These are phyloP conservation scores for Elsinoe perseae DNA, from an alignment of 2,329 filamentous ascomycete genomes.

Conservation along the genomic window DNA sequence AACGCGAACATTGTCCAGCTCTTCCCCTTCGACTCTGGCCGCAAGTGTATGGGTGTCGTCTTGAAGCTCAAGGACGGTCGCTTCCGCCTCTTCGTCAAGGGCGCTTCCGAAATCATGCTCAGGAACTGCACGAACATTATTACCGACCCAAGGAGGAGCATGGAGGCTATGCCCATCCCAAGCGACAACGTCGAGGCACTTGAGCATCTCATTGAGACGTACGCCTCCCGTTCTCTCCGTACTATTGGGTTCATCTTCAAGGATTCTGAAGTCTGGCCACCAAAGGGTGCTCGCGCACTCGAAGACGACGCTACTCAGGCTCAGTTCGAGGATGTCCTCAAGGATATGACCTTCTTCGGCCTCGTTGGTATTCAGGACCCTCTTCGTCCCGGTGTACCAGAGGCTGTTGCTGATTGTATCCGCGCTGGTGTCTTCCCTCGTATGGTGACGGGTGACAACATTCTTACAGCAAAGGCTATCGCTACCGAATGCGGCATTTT, in stretches of 20 bases:
- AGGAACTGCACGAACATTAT: conserved; percentile 46
- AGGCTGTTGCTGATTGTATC: conserved; percentile 60
- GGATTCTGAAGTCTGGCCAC: conserved; percentile 70
- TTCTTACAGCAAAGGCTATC: conserved; percentile 65
- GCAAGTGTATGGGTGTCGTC: conserved; percentile 64
- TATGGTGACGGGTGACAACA: conserved; percentile 68
- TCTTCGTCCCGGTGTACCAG: conserved; percentile 58
- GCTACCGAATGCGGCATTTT: conserved; percentile 64
- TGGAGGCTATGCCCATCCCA: conserved; percentile 46
- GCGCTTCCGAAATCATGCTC: conserved; percentile 45
- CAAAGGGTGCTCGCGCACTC: conserved; percentile 49
- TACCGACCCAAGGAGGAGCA: conserved; percentile 52
- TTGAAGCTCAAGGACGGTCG: conserved; percentile 48
- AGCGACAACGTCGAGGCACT: conserved; percentile 52
- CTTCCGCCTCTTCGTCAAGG: conserved; percentile 51
- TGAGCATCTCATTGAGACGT: conserved; percentile 62
- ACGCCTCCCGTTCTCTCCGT: conserved; percentile 70
- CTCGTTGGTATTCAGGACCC: conserved; percentile 70
- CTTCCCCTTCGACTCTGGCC: conserved; percentile 54
- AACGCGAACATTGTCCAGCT: conserved; percentile 53
- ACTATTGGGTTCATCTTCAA: conserved; percentile 79
- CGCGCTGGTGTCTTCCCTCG: conserved; percentile 62
- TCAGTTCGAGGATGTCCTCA: conserved; percentile 60
- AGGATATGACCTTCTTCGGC: conserved; percentile 64
- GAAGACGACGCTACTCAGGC: conserved; percentile 57